Percentiles rank a stretch among this genome's conserved stretches.
phyloP scores from a whole-genome alignment of 768 basidiomycete genomes.

The Boletus rex-veris region DNA sequence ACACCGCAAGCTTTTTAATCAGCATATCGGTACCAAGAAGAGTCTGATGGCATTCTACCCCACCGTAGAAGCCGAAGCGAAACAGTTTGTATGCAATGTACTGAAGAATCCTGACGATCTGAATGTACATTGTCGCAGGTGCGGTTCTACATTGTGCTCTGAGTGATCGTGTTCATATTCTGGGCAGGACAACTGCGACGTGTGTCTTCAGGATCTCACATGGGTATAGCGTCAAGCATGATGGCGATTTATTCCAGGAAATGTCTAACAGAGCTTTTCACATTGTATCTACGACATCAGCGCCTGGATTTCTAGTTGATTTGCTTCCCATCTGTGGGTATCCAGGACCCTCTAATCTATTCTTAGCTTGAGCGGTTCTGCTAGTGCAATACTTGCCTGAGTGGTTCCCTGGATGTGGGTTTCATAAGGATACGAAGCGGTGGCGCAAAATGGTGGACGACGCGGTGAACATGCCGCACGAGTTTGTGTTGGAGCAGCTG shows the following conservation, averaged over 20 bases:
- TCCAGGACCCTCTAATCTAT: no score
- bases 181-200: conserved; percentile 31
- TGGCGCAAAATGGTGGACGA: not conserved
- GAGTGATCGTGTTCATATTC: not conserved
- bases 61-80: not conserved
- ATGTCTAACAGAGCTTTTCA: conserved; percentile 24
- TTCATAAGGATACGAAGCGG: not conserved
- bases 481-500: not conserved
- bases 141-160: not conserved
- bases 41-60: conserved; percentile 2
- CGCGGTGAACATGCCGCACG: not conserved
- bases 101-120: conserved; percentile 1
- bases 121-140: conserved; percentile 1
- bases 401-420: conserved; percentile 16
- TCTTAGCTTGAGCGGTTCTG: not conserved
- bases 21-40: not conserved
- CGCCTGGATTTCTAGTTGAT: conserved; percentile 9
- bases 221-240: conserved; percentile 31
- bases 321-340: conserved; percentile 2
- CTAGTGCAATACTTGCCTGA: conserved; percentile 13
- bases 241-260: conserved; percentile 32
- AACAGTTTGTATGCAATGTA: conserved; percentile 1
- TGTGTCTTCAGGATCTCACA: conserved; percentile 33
- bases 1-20: conserved; percentile 3
- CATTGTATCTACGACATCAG: not conserved